A percentile compares a stretch with the other conserved stretches of the same genome.
These are phyloP conservation scores for Lagerstroemia speciosa DNA, from an alignment of 345 rosid species.

Conservation along the genomic window DNA sequence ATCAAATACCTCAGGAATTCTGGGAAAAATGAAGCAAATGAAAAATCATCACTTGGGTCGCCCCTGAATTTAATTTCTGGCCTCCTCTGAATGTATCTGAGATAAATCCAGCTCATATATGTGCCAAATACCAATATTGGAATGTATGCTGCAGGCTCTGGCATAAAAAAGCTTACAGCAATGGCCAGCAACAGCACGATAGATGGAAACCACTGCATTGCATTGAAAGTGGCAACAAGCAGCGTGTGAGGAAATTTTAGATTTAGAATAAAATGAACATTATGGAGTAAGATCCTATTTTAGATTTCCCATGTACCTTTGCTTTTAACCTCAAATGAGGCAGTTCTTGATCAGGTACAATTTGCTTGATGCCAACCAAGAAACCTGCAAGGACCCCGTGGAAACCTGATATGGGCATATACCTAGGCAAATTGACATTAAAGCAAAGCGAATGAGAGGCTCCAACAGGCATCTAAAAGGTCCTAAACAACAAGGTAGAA, in stretches of 20 bases:
- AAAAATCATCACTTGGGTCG: constrained; percentile 89
- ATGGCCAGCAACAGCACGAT: constrained; percentile 53
- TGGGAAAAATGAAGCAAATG: constrained; percentile 90
- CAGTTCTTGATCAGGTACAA: constrained; percentile 89
- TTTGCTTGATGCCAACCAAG: constrained; percentile 94
- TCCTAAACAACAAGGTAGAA: too few species aligned
- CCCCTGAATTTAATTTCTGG: constrained; percentile 87
- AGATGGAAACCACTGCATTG: constrained; percentile 94
- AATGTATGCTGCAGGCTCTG: constrained; percentile 64
- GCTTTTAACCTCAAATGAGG: constrained; percentile 64
- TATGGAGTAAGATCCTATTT: background rate
- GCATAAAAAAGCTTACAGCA: constrained; percentile 64
- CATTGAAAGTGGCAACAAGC: background rate
- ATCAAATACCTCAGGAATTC: constrained; percentile 57
- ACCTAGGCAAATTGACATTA: constrained; percentile 28
- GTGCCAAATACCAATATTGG: constrained; percentile 89
- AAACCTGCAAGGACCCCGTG: constrained; percentile 81
- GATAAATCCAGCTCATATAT: constrained; percentile 85
- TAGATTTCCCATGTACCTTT: constrained; percentile 42
- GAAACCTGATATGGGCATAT: constrained; percentile 94
- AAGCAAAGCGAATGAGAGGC: background rate
- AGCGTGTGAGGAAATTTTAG: background rate
- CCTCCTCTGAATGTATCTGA: constrained; percentile 76
- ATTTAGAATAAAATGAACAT: background rate
- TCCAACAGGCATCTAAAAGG: background rate